Conservation (phyloP, 352 stramenopile species). For the Bremia lactucae region DNA sequence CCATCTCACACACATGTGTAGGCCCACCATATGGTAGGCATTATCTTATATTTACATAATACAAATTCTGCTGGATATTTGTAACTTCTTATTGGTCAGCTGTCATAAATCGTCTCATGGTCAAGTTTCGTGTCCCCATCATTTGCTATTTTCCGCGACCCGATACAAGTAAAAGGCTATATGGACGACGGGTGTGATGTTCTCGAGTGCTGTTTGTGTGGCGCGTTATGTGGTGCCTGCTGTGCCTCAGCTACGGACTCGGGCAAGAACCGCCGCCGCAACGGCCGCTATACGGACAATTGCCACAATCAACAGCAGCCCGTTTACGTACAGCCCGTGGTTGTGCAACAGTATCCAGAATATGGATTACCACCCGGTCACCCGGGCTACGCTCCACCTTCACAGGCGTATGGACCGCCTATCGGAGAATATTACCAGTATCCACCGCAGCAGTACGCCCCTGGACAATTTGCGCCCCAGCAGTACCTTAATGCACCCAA, state of each 20-base stretch:
- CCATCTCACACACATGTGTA: too few relatives aligned
- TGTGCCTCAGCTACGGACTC: constrained; percentile 37
- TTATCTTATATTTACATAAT: too few relatives aligned
- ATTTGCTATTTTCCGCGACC: too few relatives aligned
- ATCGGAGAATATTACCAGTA: constrained; percentile 44
- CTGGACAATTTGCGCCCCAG: constrained; percentile 6
- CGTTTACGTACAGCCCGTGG: constrained; percentile 68
- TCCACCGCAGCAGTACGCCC: constrained; percentile 25
- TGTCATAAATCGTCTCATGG: too few relatives aligned
- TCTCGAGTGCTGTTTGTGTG: constrained; percentile 69
- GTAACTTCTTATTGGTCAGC: too few relatives aligned
- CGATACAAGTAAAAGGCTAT: too few relatives aligned
- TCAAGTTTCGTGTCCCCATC: too few relatives aligned
- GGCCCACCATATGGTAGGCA: too few relatives aligned
- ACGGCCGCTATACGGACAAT: constrained; percentile 23
- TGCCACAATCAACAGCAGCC: constrained; percentile 32
- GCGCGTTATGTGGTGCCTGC: constrained; percentile 62
- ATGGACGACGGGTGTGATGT: constrained; percentile 73
- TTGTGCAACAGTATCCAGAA: constrained; percentile 32
- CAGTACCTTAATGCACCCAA: constrained; percentile 13
- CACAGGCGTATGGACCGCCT: constrained; percentile 27
- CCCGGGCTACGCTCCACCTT: constrained; percentile 19
- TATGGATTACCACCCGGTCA: constrained; percentile 23
- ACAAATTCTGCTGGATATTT: too few relatives aligned
- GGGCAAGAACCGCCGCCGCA: constrained; percentile 24